These are phyloP conservation scores for Beauveria varroae DNA, from an alignment of 2,329 filamentous ascomycete genomes.

Conservation along the genomic window DNA sequence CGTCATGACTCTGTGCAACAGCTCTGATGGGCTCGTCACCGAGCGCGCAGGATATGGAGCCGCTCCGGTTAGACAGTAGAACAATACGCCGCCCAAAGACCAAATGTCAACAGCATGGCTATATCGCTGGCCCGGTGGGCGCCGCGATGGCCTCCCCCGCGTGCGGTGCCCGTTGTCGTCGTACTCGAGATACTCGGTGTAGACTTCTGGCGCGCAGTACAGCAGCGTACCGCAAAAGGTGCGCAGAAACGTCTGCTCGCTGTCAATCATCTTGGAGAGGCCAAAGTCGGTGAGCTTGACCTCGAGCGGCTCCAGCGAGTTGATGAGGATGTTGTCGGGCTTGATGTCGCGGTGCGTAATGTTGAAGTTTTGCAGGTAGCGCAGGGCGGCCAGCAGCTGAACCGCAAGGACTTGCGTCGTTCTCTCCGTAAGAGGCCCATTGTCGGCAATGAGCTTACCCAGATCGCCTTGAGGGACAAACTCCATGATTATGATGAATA, in stretches of 20 bases:
- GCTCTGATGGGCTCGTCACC: conserved; percentile 68
- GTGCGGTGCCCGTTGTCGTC: conserved; percentile 62
- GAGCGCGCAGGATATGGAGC: conserved; percentile 76
- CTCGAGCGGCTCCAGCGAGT: conserved; percentile 61
- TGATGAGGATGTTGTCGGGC: conserved; percentile 91
- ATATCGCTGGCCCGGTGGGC: conserved; percentile 59
- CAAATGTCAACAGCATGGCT: conserved; percentile 91
- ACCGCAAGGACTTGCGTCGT: conserved; percentile 63
- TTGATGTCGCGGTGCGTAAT: conserved; percentile 99
- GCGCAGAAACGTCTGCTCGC: conserved; percentile 83
- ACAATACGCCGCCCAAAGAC: conserved; percentile 90
- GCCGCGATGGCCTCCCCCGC: conserved; percentile 55
- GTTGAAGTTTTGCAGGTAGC: conserved; percentile 77
- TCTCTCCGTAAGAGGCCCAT: conserved; percentile 57
- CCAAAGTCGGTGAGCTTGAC: conserved; percentile 97
- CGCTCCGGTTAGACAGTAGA: conserved; percentile 69
- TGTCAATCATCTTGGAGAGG: conserved; percentile 86
- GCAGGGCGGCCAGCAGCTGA: conserved; percentile 74
- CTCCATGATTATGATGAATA: conserved; percentile 98
- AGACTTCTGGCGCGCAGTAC: conserved; percentile 95
- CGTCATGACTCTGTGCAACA: conserved; percentile 83
- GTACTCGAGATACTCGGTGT: conserved; percentile 62
- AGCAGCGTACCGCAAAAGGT: conserved; percentile 95
- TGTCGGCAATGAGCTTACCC: conserved; percentile 58
- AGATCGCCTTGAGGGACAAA: conserved; percentile 78